Percentiles rank a stretch among this genome's conserved stretches.
phyloP scores from a whole-genome alignment of 768 basidiomycete genomes.

The Leccinum rimulosum region DNA sequence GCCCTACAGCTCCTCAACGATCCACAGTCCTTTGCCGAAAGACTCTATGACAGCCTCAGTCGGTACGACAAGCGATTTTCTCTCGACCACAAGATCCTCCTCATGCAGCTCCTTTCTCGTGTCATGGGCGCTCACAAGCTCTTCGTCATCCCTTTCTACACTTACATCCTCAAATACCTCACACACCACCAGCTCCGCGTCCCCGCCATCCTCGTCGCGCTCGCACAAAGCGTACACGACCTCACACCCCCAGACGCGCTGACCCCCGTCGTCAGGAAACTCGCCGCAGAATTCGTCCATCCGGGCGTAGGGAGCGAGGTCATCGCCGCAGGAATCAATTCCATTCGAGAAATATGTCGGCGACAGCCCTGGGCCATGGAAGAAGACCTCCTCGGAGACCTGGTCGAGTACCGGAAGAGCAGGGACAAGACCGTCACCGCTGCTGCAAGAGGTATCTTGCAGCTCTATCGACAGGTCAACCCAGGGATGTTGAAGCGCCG shows the following conservation, averaged over 20 bases:
- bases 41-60: slow-evolving; percentile 81
- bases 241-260: slow-evolving; percentile 92
- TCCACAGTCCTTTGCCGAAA: slow-evolving; percentile 94
- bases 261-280: slow-evolving; percentile 83
- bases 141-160: slow-evolving; percentile 92
- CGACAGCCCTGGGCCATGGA: slow-evolving; percentile 98
- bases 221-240: slow-evolving; percentile 94
- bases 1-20: slow-evolving; percentile 92
- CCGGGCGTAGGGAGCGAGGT: slow-evolving; percentile 96
- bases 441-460: slow-evolving; percentile 84
- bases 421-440: slow-evolving; percentile 90
- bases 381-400: slow-evolving; percentile 86
- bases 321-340: slow-evolving; percentile 94
- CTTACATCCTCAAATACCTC: slow-evolving; percentile 93
- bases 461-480: slow-evolving; percentile 94
- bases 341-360: slow-evolving; percentile 91
- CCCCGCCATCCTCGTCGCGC: slow-evolving; percentile 87
- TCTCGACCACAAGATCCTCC: slow-evolving; percentile 93
- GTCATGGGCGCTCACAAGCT: slow-evolving; percentile 93
- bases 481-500: slow-evolving; percentile 87
- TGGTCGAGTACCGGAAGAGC: slow-evolving; percentile 94
- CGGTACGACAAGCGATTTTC: slow-evolving; percentile 92
- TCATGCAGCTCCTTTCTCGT: slow-evolving; percentile 95
- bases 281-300: slow-evolving; percentile 95
- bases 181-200: slow-evolving; percentile 89